phyloP scores from a whole-genome alignment of 495 filamentous ascomycete species.

The Penicillium mononematosum region DNA sequence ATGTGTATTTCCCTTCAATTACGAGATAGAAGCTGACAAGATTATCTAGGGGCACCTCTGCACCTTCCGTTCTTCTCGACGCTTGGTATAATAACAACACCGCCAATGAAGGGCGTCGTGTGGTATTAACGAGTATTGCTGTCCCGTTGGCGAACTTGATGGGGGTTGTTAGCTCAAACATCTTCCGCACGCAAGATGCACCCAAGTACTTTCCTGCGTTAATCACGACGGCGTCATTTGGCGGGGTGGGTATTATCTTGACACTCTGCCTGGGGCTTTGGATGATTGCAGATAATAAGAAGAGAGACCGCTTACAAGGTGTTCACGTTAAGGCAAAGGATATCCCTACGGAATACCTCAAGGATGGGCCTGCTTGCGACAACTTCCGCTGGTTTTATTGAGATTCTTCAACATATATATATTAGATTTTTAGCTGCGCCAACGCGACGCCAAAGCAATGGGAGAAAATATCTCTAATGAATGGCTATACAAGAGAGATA shows the following conservation, averaged over 20 bases:
- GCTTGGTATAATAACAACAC: constrained; percentile 76
- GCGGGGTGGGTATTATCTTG: constrained; percentile 57
- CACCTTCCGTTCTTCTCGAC: constrained; percentile 48
- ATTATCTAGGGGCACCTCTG: constrained; percentile 42
- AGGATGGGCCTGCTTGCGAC: constrained; percentile 59
- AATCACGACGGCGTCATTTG: constrained; percentile 69
- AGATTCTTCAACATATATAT: neutral
- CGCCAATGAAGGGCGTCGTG: constrained; percentile 66
- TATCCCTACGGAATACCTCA: constrained; percentile 63
- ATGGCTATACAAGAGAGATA: no score
- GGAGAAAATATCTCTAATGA: no score
- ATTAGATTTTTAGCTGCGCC: neutral
- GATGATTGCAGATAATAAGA: constrained; percentile 68
- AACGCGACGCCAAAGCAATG: no score
- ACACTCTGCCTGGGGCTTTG: constrained; percentile 58
- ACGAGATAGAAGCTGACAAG: neutral
- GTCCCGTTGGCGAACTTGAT: constrained; percentile 74
- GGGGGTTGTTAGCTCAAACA: constrained; percentile 68
- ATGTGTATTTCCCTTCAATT: neutral
- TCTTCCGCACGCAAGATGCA: constrained; percentile 64
- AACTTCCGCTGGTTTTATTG: constrained; percentile 68
- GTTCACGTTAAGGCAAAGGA: constrained; percentile 58
- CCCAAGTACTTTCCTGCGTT: constrained; percentile 73
- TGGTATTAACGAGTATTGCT: constrained; percentile 65
- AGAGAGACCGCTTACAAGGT: constrained; percentile 61